Conservation (phyloP, 768 basidiomycete genomes). For the Tricholoma saponaceum region DNA sequence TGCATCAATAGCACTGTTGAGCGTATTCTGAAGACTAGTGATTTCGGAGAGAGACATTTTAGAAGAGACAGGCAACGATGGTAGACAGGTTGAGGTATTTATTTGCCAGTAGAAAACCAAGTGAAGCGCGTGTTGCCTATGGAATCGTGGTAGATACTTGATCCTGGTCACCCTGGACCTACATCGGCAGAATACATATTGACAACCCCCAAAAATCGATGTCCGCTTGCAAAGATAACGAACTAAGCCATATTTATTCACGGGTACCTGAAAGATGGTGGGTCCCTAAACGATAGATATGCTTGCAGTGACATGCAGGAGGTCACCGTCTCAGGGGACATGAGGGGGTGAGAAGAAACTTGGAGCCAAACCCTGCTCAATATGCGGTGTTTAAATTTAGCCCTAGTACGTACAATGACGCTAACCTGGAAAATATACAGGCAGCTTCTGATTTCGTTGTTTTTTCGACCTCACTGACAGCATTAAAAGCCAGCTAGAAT, state of each 20-base stretch:
- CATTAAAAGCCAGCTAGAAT: not conserved
- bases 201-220: not conserved
- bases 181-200: too few species aligned
- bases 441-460: not conserved
- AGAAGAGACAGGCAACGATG: not conserved
- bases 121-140: not conserved
- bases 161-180: too few species aligned
- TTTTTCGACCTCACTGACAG: slow-evolving; percentile 1
- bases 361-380: too few species aligned
- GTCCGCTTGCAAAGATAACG: not conserved
- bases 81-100: not conserved
- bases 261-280: too few species aligned
- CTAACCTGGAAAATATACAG: too few species aligned
- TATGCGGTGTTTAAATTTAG: too few species aligned
- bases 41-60: slow-evolving; percentile 32
- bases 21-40: slow-evolving; percentile 33
- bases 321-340: too few species aligned
- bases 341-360: too few species aligned
- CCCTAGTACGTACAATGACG: too few species aligned
- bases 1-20: slow-evolving; percentile 33
- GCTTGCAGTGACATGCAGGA: not conserved
- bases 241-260: not conserved
- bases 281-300: too few species aligned
- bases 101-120: not conserved
- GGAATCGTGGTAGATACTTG: not conserved